A percentile compares a stretch with the other conserved stretches of the same genome.
Evolutionary conservation across 140 eudicot genomes (phyloP).

Genomic region (Oenanthe javanica): DNA sequence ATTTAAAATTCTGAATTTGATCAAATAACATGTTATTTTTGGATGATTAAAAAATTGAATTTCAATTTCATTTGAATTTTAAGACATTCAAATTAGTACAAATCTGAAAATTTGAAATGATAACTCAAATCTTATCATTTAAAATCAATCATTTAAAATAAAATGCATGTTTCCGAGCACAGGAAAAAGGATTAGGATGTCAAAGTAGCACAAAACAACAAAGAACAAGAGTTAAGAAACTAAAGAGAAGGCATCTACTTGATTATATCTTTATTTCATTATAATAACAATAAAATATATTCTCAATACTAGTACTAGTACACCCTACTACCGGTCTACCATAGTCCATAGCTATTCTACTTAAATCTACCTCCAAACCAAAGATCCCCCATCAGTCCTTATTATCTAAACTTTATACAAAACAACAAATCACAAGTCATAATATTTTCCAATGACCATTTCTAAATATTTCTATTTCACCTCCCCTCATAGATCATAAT

Average conservation of each 20-base stretch:
- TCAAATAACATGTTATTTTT: no score
- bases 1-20: no score
- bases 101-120: no score
- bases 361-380: not conserved
- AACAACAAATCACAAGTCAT: constrained; percentile 5
- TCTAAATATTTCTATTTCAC: not conserved
- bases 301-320: not conserved
- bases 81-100: no score
- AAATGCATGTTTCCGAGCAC: no score
- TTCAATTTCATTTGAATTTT: no score
- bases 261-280: no score
- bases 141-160: no score
- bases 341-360: not conserved
- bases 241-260: no score
- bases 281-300: not conserved
- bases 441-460: not conserved
- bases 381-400: not conserved
- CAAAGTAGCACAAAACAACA: not conserved
- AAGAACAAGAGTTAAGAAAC: not conserved
- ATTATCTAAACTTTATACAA: not conserved
- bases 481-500: not conserved
- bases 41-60: no score
- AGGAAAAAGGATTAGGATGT: no score
- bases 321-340: not conserved
- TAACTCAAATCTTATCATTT: no score